phyloP scores from a whole-genome alignment of 2,329 filamentous ascomycete species.

The Elsinoe batatas region DNA sequence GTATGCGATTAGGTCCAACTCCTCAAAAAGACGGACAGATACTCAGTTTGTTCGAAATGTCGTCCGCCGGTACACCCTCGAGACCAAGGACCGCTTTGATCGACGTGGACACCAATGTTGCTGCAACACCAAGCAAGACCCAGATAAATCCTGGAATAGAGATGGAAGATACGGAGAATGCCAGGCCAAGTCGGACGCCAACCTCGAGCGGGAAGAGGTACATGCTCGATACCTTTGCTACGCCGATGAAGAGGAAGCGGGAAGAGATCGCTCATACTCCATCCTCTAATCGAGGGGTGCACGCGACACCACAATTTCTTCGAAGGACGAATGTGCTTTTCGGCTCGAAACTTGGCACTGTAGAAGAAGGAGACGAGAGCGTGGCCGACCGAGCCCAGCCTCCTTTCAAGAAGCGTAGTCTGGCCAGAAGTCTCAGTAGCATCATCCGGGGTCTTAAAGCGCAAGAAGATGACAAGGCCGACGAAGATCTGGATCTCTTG shows the following conservation, averaged over 20 bases:
- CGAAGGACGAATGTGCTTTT: constrained; percentile 37
- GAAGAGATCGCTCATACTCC: constrained; percentile 37
- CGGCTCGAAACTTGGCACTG: constrained; percentile 34
- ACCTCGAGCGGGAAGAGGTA: constrained; percentile 50
- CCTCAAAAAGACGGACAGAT: constrained; percentile 70
- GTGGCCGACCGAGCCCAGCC: constrained; percentile 16
- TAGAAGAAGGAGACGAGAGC: constrained; percentile 52
- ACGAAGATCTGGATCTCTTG: constrained; percentile 65
- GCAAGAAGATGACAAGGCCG: constrained; percentile 58
- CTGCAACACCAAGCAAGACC: constrained; percentile 32
- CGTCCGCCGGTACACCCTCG: constrained; percentile 44
- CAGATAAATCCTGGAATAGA: constrained; percentile 14
- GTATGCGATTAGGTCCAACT: constrained; percentile 54
- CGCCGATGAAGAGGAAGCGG: constrained; percentile 47
- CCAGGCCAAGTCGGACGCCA: constrained; percentile 34
- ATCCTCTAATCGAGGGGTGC: constrained; percentile 29
- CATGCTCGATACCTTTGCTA: constrained; percentile 54
- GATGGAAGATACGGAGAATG: constrained; percentile 6
- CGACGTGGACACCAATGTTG: constrained; percentile 25
- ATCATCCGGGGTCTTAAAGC: constrained; percentile 62
- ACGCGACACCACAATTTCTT: constrained; percentile 61
- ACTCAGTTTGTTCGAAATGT: constrained; percentile 65
- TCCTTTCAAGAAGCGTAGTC: constrained; percentile 34
- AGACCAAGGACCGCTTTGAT: constrained; percentile 25
- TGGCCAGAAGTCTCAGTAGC: constrained; percentile 62